These are phyloP conservation scores for Neurospora tetrasperma DNA, from an alignment of 495 filamentous ascomycete species.

Conservation along the genomic window DNA sequence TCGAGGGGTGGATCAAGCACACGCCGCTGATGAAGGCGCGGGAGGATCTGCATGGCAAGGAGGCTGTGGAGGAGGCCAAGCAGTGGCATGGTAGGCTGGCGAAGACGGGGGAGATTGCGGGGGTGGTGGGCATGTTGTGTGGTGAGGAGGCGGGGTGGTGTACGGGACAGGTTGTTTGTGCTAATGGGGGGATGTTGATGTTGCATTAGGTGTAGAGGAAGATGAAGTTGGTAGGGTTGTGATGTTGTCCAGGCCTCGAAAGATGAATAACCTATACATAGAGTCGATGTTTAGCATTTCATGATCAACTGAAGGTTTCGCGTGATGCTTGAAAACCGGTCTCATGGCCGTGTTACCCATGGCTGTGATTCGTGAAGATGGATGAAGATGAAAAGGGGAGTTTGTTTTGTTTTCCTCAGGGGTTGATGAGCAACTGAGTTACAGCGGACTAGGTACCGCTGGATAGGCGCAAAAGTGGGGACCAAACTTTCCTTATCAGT, in stretches of 20 bases:
- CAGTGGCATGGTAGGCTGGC: conserved; percentile 57
- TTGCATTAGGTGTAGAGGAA: conserved; percentile 20
- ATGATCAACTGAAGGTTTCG: background rate
- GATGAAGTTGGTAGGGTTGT: too few species aligned
- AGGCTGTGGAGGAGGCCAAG: conserved; percentile 46
- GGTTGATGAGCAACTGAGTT: background rate
- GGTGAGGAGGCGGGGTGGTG: conserved; percentile 62
- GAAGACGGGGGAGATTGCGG: conserved; percentile 69
- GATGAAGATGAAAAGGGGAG: background rate
- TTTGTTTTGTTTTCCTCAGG: background rate
- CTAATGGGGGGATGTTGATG: conserved; percentile 76
- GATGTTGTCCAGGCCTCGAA: background rate
- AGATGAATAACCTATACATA: too few species aligned
- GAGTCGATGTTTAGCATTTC: background rate
- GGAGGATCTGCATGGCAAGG: conserved; percentile 48
- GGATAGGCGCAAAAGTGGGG: background rate
- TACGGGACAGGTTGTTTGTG: conserved; percentile 77
- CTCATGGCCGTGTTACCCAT: background rate
- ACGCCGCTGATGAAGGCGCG: conserved; percentile 52
- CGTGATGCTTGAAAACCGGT: background rate
- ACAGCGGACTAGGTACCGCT: background rate
- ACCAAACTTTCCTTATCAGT: background rate
- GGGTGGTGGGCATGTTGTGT: conserved; percentile 77
- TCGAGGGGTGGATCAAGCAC: conserved; percentile 49
- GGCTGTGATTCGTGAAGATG: background rate